A percentile compares a stretch with the other conserved stretches of the same genome.
Evolutionary conservation across 441 rosid genomes (phyloP).

Genomic region (Corymbia calophylla): DNA sequence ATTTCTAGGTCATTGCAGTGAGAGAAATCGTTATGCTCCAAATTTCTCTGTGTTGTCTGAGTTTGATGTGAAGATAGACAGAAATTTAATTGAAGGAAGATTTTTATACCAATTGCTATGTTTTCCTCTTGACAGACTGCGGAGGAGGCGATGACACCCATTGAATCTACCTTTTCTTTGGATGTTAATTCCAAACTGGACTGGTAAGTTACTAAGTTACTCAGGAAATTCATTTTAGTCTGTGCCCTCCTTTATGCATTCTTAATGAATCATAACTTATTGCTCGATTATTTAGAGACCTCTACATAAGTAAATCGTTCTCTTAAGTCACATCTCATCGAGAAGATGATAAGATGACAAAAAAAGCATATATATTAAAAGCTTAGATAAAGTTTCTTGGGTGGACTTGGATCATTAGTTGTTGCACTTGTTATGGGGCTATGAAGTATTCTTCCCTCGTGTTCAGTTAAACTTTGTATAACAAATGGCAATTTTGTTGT

Average conservation of each 20-base stretch:
- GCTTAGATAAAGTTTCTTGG: neutral
- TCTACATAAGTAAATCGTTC: neutral
- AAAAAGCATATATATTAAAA: neutral
- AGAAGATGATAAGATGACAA: neutral
- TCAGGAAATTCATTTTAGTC: neutral
- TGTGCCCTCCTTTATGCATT: neutral
- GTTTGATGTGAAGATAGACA: neutral
- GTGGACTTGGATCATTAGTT: neutral
- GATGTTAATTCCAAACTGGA: slow-evolving; percentile 47
- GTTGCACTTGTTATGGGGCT: neutral
- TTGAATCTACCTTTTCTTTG: slow-evolving; percentile 71
- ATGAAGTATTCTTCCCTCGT: neutral
- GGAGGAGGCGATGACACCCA: slow-evolving; percentile 99
- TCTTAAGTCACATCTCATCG: neutral
- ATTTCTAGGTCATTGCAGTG: neutral
- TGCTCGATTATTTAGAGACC: neutral
- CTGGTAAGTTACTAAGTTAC: slow-evolving; percentile 38
- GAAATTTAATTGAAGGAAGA: neutral
- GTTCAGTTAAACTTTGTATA: neutral
- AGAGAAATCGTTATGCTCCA: neutral
- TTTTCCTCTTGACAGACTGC: slow-evolving; percentile 60
- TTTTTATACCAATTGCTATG: neutral
- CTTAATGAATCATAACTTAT: neutral
- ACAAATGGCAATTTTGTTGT: neutral
- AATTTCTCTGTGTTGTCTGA: neutral